Evolutionary conservation across 202 grass and related monocot species (phyloP).

Genomic region (Dendrocalamus latiflorus): DNA sequence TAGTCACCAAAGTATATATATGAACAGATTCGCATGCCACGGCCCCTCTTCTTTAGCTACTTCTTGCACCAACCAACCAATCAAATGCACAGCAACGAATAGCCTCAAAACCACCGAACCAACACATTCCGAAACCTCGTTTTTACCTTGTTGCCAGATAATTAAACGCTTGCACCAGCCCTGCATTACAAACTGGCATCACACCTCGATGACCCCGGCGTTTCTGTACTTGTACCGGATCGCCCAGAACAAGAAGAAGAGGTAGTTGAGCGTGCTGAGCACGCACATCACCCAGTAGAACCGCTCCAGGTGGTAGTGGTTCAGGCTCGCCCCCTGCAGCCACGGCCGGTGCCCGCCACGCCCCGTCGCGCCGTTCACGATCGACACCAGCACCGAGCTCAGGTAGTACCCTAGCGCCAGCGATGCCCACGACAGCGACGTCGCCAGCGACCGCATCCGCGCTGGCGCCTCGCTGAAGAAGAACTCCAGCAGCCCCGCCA

Average conservation of each 20-base stretch:
- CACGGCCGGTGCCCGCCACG: slow-evolving; percentile 37
- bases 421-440: slow-evolving; percentile 89
- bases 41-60: no score
- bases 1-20: no score
- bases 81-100: no score
- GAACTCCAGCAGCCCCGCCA: slow-evolving; percentile 87
- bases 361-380: slow-evolving; percentile 70
- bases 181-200: not conserved
- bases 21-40: no score
- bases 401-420: slow-evolving; percentile 86
- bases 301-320: slow-evolving; percentile 65
- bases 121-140: no score
- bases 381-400: slow-evolving; percentile 73
- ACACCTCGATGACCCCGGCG: slow-evolving; percentile 7
- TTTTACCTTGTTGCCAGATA: not conserved
- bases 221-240: slow-evolving; percentile 77
- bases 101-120: no score
- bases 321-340: slow-evolving; percentile 65
- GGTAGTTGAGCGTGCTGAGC: slow-evolving; percentile 56
- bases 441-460: slow-evolving; percentile 83
- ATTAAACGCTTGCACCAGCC: not conserved
- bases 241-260: no score
- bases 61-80: no score
- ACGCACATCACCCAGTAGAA: slow-evolving; percentile 95
- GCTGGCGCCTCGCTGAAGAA: slow-evolving; percentile 95